phyloP scores from a whole-genome alignment of 495 filamentous ascomycete species.

The Arthonia radiata region DNA sequence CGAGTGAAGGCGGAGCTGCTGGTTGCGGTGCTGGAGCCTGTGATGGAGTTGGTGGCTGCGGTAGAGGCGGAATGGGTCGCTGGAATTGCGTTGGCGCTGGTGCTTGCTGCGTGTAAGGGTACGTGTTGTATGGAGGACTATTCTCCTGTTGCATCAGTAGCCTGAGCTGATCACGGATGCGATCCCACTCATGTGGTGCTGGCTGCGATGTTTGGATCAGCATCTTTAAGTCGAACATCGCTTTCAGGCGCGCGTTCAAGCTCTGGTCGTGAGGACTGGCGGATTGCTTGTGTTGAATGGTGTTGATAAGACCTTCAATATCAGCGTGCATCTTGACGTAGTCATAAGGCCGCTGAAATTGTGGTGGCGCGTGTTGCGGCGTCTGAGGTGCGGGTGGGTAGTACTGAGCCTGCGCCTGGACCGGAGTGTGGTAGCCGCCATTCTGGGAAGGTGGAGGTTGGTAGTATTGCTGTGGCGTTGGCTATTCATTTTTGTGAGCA shows the following conservation, averaged over 20 bases:
- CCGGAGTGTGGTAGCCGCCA: too few species aligned
- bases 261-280: constrained; percentile 45
- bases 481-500: too few species aligned
- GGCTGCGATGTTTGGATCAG: constrained; percentile 59
- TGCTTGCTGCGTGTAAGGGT: too few species aligned
- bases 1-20: too few species aligned
- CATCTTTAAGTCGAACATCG: constrained; percentile 61
- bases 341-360: constrained; percentile 13
- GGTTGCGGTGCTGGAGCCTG: too few species aligned
- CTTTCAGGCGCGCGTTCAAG: constrained; percentile 54
- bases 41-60: too few species aligned
- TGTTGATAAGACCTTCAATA: constrained; percentile 46
- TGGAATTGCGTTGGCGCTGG: too few species aligned
- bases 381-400: too few species aligned
- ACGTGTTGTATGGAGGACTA: too few species aligned
- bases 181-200: constrained; percentile 51
- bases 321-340: constrained; percentile 59
- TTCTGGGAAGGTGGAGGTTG: constrained; percentile 9
- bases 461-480: constrained; percentile 3
- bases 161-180: constrained; percentile 60
- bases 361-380: constrained; percentile 2
- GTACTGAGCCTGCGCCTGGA: too few species aligned
- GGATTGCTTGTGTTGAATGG: constrained; percentile 44
- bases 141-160: too few species aligned
- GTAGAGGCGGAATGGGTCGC: too few species aligned